These are phyloP conservation scores for Euphrasia arctica DNA, from an alignment of 305 asterid genomes.

Conservation along the genomic window DNA sequence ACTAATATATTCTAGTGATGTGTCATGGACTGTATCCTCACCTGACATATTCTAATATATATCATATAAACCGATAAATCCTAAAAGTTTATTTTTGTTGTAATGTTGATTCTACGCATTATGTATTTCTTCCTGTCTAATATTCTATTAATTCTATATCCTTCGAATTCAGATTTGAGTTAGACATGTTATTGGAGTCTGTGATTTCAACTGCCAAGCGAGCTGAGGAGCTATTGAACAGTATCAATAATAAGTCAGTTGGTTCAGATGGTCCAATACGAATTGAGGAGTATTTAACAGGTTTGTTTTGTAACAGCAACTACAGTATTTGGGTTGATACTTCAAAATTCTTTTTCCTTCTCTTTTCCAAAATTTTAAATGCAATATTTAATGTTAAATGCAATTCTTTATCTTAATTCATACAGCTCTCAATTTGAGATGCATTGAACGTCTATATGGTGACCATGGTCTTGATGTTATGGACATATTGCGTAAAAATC, in stretches of 20 bases:
- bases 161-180: slow-evolving; percentile 70
- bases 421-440: slow-evolving; percentile 79
- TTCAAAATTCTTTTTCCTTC: slow-evolving; percentile 11
- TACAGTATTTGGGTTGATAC: slow-evolving; percentile 14
- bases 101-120: slow-evolving; percentile 9
- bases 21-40: slow-evolving; percentile 3
- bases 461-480: slow-evolving; percentile 99
- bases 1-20: not conserved
- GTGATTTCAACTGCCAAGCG: slow-evolving; percentile 84
- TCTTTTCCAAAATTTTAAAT: slow-evolving; percentile 19
- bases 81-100: slow-evolving; percentile 12
- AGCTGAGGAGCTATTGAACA: slow-evolving; percentile 78
- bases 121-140: slow-evolving; percentile 19
- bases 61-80: slow-evolving; percentile 7
- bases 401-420: slow-evolving; percentile 27
- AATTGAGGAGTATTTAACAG: slow-evolving; percentile 86
- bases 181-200: slow-evolving; percentile 96
- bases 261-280: slow-evolving; percentile 59
- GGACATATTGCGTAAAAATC: slow-evolving; percentile 89
- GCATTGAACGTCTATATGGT: slow-evolving; percentile 98
- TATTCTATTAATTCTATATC: slow-evolving; percentile 23
- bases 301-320: slow-evolving; percentile 45
- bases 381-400: slow-evolving; percentile 23
- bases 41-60: slow-evolving; percentile 12
- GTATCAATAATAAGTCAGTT: slow-evolving; percentile 54